These are phyloP conservation scores for Boletus sp. DNA, from an alignment of 768 basidiomycete genomes.

Conservation along the genomic window DNA sequence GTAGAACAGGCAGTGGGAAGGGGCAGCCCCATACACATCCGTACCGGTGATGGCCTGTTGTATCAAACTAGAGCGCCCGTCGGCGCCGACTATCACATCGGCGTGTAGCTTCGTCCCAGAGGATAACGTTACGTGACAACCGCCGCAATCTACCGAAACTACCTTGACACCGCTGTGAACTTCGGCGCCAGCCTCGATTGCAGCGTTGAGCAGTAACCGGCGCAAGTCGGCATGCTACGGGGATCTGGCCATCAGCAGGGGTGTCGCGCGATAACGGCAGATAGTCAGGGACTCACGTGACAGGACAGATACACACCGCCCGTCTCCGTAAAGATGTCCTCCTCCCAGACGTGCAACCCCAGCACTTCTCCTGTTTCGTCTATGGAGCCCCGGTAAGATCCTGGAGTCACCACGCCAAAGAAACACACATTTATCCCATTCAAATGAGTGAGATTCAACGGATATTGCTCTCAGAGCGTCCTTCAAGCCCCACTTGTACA, in stretches of 20 bases:
- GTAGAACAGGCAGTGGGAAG: constrained; percentile 38
- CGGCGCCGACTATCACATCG: constrained; percentile 60
- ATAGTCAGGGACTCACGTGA: constrained; percentile 36
- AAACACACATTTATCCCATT: constrained; percentile 29
- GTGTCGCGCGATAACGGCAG: not conserved
- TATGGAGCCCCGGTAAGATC: constrained; percentile 19
- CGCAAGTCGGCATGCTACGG: constrained; percentile 52
- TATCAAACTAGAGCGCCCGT: constrained; percentile 49
- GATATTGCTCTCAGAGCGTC: constrained; percentile 39
- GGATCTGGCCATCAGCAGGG: not conserved
- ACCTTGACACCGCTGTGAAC: constrained; percentile 43
- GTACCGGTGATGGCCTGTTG: constrained; percentile 32
- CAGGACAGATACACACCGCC: constrained; percentile 49
- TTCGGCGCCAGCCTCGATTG: constrained; percentile 44
- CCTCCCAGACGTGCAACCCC: constrained; percentile 45
- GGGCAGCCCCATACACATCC: constrained; percentile 26
- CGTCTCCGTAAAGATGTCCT: constrained; percentile 44
- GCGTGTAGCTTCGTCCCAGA: constrained; percentile 42
- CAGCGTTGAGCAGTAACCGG: constrained; percentile 44
- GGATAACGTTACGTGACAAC: constrained; percentile 35
- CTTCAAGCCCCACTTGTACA: constrained; percentile 54
- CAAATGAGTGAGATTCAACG: constrained; percentile 17
- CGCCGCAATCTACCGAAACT: constrained; percentile 32
- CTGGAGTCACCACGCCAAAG: not conserved
- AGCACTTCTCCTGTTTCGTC: constrained; percentile 44